phyloP scores from a whole-genome alignment of 2,329 filamentous ascomycete species.

The Dothideomycetidae sp. region DNA sequence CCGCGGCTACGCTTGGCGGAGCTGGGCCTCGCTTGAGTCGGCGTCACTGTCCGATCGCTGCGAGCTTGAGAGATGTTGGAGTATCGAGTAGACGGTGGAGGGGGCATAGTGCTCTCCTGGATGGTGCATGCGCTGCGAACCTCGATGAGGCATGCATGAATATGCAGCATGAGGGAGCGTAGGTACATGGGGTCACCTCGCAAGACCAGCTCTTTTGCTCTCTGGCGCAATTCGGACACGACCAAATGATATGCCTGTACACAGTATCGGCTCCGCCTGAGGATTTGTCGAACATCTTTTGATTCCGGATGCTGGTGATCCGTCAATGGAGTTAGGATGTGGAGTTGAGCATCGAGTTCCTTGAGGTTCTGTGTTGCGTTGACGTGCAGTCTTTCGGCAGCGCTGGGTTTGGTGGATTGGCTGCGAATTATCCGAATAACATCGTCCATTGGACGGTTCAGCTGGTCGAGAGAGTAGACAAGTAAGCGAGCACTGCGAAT shows the following conservation, averaged over 20 bases:
- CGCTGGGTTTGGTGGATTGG: conserved; percentile 9
- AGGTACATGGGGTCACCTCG: conserved; percentile 43
- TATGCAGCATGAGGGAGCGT: conserved; percentile 43
- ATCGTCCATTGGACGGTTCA: conserved; percentile 12
- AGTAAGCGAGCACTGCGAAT: conserved; percentile 11
- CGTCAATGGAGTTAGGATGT: conserved; percentile 34
- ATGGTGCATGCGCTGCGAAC: conserved; percentile 43
- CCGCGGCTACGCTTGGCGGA: conserved; percentile 35
- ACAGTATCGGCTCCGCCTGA: conserved; percentile 33
- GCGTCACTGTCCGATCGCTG: conserved; percentile 26
- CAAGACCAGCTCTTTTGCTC: conserved; percentile 37
- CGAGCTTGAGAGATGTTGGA: conserved; percentile 16
- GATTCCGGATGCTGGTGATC: conserved; percentile 37
- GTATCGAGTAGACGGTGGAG: conserved; percentile 2
- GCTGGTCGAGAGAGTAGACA: conserved; percentile 11
- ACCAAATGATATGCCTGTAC: conserved; percentile 37
- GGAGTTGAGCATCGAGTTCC: conserved; percentile 40
- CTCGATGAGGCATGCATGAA: conserved; percentile 45
- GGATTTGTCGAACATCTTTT: conserved; percentile 27
- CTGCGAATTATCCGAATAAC: conserved; percentile 12
- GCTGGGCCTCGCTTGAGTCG: conserved; percentile 32
- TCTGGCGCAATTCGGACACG: conserved; percentile 34
- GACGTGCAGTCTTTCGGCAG: conserved; percentile 20
- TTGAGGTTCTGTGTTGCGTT: conserved; percentile 43
- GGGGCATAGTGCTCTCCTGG: conserved; percentile 27